phyloP scores from a whole-genome alignment of 2,329 filamentous ascomycete species.

The Atkinsonella hypoxylon region DNA sequence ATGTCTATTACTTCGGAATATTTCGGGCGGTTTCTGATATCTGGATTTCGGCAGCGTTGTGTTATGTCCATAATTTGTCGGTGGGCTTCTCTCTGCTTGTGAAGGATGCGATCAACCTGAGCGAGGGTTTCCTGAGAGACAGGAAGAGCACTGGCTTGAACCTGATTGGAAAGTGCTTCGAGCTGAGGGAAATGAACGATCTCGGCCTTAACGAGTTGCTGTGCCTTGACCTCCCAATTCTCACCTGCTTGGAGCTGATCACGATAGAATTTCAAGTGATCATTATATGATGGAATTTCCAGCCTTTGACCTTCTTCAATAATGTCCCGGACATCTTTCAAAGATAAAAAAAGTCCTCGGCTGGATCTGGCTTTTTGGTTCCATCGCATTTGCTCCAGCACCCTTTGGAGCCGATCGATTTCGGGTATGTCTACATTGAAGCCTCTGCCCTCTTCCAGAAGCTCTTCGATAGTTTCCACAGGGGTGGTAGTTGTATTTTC shows the following conservation, averaged over 20 bases:
- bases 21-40: slow-evolving; percentile 68
- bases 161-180: slow-evolving; percentile 80
- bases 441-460: slow-evolving; percentile 77
- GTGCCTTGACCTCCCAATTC: slow-evolving; percentile 85
- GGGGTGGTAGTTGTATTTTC: slow-evolving; percentile 51
- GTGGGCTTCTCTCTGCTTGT: slow-evolving; percentile 91
- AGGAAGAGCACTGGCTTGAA: slow-evolving; percentile 55
- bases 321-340: slow-evolving; percentile 68
- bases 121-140: slow-evolving; percentile 72
- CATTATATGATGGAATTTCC: slow-evolving; percentile 67
- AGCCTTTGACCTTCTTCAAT: slow-evolving; percentile 68
- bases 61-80: slow-evolving; percentile 75
- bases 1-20: slow-evolving; percentile 87
- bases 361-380: slow-evolving; percentile 60
- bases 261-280: slow-evolving; percentile 62
- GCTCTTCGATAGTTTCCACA: slow-evolving; percentile 69
- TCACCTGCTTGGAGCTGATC: slow-evolving; percentile 68
- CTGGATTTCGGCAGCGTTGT: slow-evolving; percentile 60
- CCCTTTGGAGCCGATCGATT: slow-evolving; percentile 66
- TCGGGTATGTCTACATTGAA: slow-evolving; percentile 91
- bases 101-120: slow-evolving; percentile 79
- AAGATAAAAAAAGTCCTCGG: slow-evolving; percentile 53
- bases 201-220: slow-evolving; percentile 85
- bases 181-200: slow-evolving; percentile 88
- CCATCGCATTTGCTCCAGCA: slow-evolving; percentile 82